phyloP scores from a whole-genome alignment of 2,329 filamentous ascomycete species.

The Fusarium tupiense region DNA sequence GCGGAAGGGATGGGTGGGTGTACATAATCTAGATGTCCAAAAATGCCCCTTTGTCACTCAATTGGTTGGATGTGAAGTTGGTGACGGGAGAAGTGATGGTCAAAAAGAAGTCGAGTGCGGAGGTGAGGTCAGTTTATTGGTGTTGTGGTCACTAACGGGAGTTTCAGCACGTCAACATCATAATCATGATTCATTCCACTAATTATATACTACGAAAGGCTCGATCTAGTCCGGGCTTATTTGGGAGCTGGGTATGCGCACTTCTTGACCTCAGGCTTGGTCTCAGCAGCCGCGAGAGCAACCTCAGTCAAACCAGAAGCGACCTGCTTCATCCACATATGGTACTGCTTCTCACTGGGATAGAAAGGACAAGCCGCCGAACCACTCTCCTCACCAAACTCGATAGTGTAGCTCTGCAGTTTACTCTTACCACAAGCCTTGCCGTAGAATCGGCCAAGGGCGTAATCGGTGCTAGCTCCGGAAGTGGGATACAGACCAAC shows the following conservation, averaged over 20 bases:
- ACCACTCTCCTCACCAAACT: slow-evolving; percentile 53
- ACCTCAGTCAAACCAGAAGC: slow-evolving; percentile 60
- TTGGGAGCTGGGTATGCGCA: slow-evolving; percentile 19
- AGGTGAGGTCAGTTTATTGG: not conserved
- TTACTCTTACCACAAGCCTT: slow-evolving; percentile 47
- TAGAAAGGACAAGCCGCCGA: slow-evolving; percentile 54
- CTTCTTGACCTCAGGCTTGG: slow-evolving; percentile 22
- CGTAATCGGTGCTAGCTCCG: slow-evolving; percentile 59
- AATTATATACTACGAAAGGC: not conserved
- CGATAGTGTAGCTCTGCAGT: slow-evolving; percentile 56
- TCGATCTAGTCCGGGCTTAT: not conserved
- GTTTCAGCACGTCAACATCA: not conserved
- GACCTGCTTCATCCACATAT: slow-evolving; percentile 56
- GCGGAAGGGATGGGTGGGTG: slow-evolving; percentile 31
- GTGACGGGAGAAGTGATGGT: not conserved
- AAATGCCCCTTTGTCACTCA: slow-evolving; percentile 43
- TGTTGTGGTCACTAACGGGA: not conserved
- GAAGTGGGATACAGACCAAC: slow-evolving; percentile 58
- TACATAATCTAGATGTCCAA: slow-evolving; percentile 46
- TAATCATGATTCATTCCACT: slow-evolving; percentile 13
- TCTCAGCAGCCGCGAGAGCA: slow-evolving; percentile 45
- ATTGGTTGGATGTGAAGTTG: slow-evolving; percentile 1
- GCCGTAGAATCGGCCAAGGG: slow-evolving; percentile 55
- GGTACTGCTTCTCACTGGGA: slow-evolving; percentile 54
- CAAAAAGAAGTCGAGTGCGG: not conserved